These are phyloP conservation scores for Aurantiochytrium sp. DNA, from an alignment of 108 stramenopile species.

Conservation along the genomic window DNA sequence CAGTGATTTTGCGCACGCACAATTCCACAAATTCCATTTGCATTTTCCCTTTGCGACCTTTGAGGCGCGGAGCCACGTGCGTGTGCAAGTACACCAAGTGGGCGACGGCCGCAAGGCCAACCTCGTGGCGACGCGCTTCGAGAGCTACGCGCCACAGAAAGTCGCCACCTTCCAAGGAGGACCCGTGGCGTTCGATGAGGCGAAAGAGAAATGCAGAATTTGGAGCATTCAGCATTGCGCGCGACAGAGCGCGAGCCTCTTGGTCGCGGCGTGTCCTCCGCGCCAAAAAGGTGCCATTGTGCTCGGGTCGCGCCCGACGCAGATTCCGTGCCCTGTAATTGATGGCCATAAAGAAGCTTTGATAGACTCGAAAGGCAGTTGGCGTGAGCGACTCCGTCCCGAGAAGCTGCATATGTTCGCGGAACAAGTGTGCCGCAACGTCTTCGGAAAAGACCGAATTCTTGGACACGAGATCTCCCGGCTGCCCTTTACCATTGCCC, in stretches of 20 bases:
- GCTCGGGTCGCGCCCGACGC: not conserved
- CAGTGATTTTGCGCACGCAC: not conserved
- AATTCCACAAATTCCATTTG: not conserved
- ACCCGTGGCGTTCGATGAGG: not conserved
- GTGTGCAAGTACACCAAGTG: not conserved
- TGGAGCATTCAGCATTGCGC: not conserved
- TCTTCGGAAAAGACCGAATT: not conserved
- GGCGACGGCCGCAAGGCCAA: not conserved
- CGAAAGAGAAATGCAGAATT: not conserved
- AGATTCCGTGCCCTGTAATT: not conserved
- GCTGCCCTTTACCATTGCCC: not conserved
- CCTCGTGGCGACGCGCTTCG: not conserved
- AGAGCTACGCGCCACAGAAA: not conserved
- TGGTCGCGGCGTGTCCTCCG: not conserved
- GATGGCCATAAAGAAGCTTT: constrained; percentile 11
- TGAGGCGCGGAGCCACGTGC: not conserved
- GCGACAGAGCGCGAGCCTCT: not conserved
- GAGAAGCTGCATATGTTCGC: not conserved
- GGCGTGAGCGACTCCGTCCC: not conserved
- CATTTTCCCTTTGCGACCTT: not conserved
- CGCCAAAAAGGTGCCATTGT: not conserved
- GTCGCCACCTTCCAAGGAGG: not conserved
- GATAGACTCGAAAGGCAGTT: not conserved
- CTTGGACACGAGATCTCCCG: not conserved
- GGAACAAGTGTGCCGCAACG: not conserved